Evolutionary conservation across 169 alveolate species (phyloP).

Genomic region (Eimeria acervulina): DNA sequence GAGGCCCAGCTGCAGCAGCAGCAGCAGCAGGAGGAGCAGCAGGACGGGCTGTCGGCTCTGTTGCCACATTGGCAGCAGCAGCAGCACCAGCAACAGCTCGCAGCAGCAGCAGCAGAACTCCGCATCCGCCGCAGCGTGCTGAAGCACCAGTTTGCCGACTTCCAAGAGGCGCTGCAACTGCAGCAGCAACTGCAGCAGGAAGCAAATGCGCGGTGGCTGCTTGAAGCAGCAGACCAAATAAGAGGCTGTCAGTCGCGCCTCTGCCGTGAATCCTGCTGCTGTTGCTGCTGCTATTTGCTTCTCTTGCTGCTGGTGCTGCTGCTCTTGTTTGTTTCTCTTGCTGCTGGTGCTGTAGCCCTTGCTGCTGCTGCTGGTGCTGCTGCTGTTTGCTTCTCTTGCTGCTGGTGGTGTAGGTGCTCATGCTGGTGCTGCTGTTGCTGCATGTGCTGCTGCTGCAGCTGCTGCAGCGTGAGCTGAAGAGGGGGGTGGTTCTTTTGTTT

Average conservation of each 20-base stretch:
- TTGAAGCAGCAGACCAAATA: slow-evolving; percentile 62
- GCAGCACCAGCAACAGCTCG: slow-evolving; percentile 36
- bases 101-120: slow-evolving; percentile 74
- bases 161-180: slow-evolving; percentile 58
- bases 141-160: slow-evolving; percentile 35
- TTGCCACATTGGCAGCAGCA: slow-evolving; percentile 59
- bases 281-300: background rate
- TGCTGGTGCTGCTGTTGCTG: background rate
- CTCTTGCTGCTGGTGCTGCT: background rate
- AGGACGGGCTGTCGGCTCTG: background rate
- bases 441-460: too few relatives aligned
- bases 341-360: background rate
- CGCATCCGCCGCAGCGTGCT: slow-evolving; percentile 73
- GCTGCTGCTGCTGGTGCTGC: background rate
- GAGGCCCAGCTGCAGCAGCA: slow-evolving; percentile 15
- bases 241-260: background rate
- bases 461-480: too few relatives aligned
- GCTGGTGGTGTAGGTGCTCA: background rate
- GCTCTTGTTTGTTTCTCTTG: background rate
- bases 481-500: too few relatives aligned
- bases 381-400: slow-evolving; percentile 16
- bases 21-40: slow-evolving; percentile 47
- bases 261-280: slow-evolving; percentile 11
- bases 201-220: slow-evolving; percentile 56
- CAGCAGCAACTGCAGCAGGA: slow-evolving; percentile 71